Base-by-base conservation (phyloP, 129 eudicot species). In the Lactuca saligna region DNA sequence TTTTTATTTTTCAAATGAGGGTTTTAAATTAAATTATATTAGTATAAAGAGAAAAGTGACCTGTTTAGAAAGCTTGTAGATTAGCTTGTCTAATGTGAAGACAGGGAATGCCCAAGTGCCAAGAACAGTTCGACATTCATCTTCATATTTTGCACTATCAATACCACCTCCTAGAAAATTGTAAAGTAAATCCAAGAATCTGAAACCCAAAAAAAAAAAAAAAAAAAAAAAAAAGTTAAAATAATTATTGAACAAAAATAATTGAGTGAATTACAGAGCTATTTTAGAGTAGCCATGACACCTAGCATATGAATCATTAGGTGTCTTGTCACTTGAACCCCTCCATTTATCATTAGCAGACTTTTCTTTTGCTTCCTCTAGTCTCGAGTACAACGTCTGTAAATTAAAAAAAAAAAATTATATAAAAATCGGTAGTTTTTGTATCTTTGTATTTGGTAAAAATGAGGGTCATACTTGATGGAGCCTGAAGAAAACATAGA, bases 31-130 rank as follows among this genome's bases (percentile, higher is more conserved):
- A 50, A 42, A 63, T 57, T 54, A 66, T 48, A 69, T 50, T 35
- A 54, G 63, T 3, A 57, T 2, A 46, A 46, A 46, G 15, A 46
- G 4, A 46, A 12, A 46, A 34, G 3, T 61, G 29, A 93, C 99
- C 99, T 85, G 99, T 73, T 89, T 93, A 65, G 92, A 86, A 68
- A 93, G 84, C 76, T 83, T 93, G 70, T 77, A 86, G 58, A 93
- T 85, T 77, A 93, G 85, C 81, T 93, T 93, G 85, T 89, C 99
- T 61, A 93, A 78, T 34, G 99, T 93, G 83, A 93, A 93, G 63
- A 93, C 87, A 61, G 86, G 66, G 49, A 87, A 93, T 6, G 99
- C 89, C 79, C 87, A 91, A 68, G 92, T 78, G 20, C 99, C 99
- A 72, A 93, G 86, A 57, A 85, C 71, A 14, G 90, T 76, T 61